These are phyloP conservation scores for Colletotrichum eleusines DNA, from an alignment of 2,329 filamentous ascomycete species.

Conservation along the genomic window DNA sequence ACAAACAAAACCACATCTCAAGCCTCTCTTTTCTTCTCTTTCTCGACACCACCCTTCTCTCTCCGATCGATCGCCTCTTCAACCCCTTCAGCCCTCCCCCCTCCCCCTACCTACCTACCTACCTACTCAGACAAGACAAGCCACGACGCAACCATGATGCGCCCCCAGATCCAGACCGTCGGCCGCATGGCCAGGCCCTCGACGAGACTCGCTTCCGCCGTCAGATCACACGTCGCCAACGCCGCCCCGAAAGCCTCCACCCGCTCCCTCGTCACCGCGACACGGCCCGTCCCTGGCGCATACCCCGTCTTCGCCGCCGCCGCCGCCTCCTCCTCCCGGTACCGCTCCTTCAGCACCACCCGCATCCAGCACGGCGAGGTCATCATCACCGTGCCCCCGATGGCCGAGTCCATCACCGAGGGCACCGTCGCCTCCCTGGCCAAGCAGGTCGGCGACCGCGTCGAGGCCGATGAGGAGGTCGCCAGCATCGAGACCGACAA, in stretches of 20 bases:
- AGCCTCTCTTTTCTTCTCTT: no score
- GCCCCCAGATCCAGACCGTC: conserved; percentile 37
- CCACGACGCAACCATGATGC: conserved; percentile 29
- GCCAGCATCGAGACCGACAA: conserved; percentile 52
- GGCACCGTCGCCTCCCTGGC: conserved; percentile 46
- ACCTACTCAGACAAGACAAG: no score
- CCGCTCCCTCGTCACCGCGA: conserved; percentile 14
- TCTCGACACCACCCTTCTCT: conserved; percentile 4
- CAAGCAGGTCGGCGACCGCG: conserved; percentile 49
- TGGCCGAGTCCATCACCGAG: conserved; percentile 51
- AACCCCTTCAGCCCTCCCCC: neutral
- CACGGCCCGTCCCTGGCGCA: conserved; percentile 7
- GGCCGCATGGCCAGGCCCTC: conserved; percentile 34
- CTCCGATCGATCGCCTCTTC: conserved; percentile 12
- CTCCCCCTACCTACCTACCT: no score
- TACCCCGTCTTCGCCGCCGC: conserved; percentile 10
- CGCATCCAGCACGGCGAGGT: conserved; percentile 41
- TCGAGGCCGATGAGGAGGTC: conserved; percentile 50
- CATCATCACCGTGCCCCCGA: conserved; percentile 47
- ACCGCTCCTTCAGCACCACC: conserved; percentile 37
- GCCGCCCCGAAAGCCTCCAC: conserved; percentile 28
- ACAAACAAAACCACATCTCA: neutral
- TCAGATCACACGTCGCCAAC: conserved; percentile 25
- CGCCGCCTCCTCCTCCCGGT: conserved; percentile 24
- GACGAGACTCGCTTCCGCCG: conserved; percentile 29